Conservation (phyloP, 225 moss, liverwort and hornwort species). For the Takakia lepidozioides region DNA sequence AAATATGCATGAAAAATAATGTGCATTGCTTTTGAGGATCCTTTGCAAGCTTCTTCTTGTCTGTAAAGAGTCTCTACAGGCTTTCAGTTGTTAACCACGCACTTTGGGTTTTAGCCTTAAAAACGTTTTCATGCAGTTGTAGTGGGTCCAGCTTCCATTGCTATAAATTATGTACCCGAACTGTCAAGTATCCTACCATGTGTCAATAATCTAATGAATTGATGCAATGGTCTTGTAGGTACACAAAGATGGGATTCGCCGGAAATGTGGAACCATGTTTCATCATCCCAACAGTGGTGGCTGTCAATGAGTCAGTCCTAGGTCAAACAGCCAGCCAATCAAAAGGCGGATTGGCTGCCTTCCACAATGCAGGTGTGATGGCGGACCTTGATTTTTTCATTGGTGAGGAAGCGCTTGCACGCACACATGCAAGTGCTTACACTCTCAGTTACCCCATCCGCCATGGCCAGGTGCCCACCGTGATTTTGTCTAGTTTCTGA, state of each 20-base stretch:
- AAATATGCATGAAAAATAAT: too few species aligned
- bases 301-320: slow-evolving; percentile 83
- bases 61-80: neutral
- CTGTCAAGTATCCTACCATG: too few species aligned
- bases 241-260: slow-evolving; percentile 97
- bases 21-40: too few species aligned
- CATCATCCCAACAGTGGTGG: slow-evolving; percentile 85
- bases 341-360: slow-evolving; percentile 69
- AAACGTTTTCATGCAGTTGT: too few species aligned
- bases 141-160: too few species aligned
- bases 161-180: too few species aligned
- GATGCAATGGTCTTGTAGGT: slow-evolving; percentile 26
- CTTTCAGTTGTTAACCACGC: too few species aligned
- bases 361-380: slow-evolving; percentile 90
- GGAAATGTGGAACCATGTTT: slow-evolving; percentile 92
- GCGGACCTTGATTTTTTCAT: slow-evolving; percentile 89
- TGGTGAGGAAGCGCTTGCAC: slow-evolving; percentile 79
- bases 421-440: slow-evolving; percentile 70
- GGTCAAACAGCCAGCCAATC: slow-evolving; percentile 56
- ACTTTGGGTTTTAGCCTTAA: too few species aligned
- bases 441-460: slow-evolving; percentile 87
- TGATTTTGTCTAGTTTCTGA: too few species aligned
- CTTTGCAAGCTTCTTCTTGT: too few species aligned
- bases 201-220: neutral
- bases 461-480: slow-evolving; percentile 98